These are phyloP conservation scores for Exophiala viscosa DNA, from an alignment of 2,329 filamentous ascomycete species.

Conservation along the genomic window DNA sequence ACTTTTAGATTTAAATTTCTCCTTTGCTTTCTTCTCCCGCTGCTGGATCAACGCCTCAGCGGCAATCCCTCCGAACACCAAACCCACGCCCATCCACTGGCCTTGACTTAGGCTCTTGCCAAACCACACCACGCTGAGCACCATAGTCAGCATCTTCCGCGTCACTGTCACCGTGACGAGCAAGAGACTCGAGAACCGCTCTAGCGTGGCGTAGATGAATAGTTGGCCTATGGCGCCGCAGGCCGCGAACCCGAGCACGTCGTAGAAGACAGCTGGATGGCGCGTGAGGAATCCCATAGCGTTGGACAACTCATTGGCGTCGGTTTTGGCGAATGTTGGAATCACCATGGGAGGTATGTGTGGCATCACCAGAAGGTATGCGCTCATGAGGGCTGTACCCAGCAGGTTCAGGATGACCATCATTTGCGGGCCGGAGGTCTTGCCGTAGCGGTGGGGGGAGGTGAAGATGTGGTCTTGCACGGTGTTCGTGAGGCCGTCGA, in stretches of 20 bases:
- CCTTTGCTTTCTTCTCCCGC: constrained; percentile 78
- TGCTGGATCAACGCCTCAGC: constrained; percentile 80
- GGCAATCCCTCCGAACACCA: constrained; percentile 94
- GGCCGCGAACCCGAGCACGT: constrained; percentile 83
- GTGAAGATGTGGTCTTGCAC: constrained; percentile 93
- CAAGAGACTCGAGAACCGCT: constrained; percentile 84
- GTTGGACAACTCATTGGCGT: constrained; percentile 71
- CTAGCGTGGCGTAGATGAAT: constrained; percentile 95
- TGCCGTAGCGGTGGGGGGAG: constrained; percentile 60
- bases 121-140: constrained; percentile 90
- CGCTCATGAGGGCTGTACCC: constrained; percentile 69
- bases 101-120: constrained; percentile 81
- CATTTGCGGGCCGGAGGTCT: constrained; percentile 93
- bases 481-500: constrained; percentile 93
- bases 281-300: constrained; percentile 75
- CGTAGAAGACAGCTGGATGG: constrained; percentile 77
- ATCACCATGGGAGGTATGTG: constrained; percentile 70
- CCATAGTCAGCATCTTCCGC: constrained; percentile 99
- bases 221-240: constrained; percentile 93
- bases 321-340: constrained; percentile 55
- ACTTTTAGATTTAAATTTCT: constrained; percentile 43
- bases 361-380: constrained; percentile 74
- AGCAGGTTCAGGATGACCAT: constrained; percentile 98
- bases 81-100: constrained; percentile 87
- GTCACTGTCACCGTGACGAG: constrained; percentile 97